These are phyloP conservation scores for Saksenaea oblongispora DNA, from an alignment of 371 early-diverging fungal genomes.

Conservation along the genomic window DNA sequence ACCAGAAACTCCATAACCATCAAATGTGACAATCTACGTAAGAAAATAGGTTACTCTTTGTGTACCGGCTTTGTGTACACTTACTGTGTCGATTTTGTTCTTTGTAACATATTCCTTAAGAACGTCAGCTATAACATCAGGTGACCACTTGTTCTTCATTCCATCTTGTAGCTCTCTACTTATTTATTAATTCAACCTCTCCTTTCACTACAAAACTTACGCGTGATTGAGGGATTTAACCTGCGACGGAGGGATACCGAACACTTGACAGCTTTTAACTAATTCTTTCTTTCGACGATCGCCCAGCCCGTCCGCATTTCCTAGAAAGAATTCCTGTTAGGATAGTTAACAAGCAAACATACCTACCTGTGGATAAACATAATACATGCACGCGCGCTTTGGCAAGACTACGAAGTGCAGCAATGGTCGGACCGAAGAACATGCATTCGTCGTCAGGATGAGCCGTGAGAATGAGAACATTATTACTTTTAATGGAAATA, in stretches of 20 bases:
- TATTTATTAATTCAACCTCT: conserved; percentile 3
- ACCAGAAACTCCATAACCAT: conserved; percentile 87
- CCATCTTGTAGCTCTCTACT: conserved; percentile 76
- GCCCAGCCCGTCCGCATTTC: conserved; percentile 82
- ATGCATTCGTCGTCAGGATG: conserved; percentile 99
- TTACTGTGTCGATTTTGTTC: conserved; percentile 67
- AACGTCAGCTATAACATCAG: conserved; percentile 54
- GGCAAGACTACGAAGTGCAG: conserved; percentile 29
- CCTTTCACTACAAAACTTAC: conserved; percentile 35
- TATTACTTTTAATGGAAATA: conserved; percentile 32
- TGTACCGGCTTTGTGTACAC: conserved; percentile 6
- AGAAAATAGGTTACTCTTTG: not conserved
- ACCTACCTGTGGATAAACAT: conserved; percentile 85
- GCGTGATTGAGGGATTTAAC: conserved; percentile 70
- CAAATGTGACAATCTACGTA: conserved; percentile 90
- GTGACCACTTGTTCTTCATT: conserved; percentile 73
- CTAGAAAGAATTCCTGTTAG: conserved; percentile 32
- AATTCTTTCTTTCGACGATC: conserved; percentile 79
- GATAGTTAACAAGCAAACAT: not conserved
- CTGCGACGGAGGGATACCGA: conserved; percentile 65
- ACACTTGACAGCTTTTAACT: conserved; percentile 59
- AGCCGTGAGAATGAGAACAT: conserved; percentile 85
- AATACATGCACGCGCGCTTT: conserved; percentile 66
- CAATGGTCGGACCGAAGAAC: conserved; percentile 96
- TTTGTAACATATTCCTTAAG: conserved; percentile 63